Evolutionary conservation across 345 rosid genomes (phyloP).

Genomic region (Euclidium syriacum): DNA sequence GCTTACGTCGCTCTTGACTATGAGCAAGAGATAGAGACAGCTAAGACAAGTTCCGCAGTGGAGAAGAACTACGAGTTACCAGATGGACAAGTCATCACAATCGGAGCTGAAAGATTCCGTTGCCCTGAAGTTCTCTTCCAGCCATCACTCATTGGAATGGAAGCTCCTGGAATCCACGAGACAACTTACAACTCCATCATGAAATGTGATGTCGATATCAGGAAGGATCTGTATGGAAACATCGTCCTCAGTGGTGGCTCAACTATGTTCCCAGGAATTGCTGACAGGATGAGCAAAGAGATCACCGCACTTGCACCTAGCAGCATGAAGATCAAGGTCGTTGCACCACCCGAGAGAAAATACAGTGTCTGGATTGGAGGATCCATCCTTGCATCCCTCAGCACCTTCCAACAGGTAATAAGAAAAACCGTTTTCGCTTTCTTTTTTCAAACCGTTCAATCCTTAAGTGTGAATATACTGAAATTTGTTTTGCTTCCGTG

Average conservation of each 20-base stretch:
- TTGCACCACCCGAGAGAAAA: conserved; percentile 53
- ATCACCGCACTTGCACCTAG: conserved; percentile 41
- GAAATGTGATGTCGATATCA: conserved; percentile 40
- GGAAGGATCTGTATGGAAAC: conserved; percentile 47
- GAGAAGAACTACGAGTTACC: conserved; percentile 48
- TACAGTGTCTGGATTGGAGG: conserved; percentile 57
- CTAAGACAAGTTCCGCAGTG: conserved; percentile 37
- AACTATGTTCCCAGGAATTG: conserved; percentile 43
- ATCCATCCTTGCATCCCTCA: conserved; percentile 49
- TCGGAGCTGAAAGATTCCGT: conserved; percentile 43
- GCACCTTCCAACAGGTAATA: conserved; percentile 45
- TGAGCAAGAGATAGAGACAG: conserved; percentile 36
- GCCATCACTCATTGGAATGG: conserved; percentile 43
- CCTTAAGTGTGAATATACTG: not conserved
- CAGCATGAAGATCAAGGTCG: conserved; percentile 41
- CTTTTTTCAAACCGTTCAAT: not conserved
- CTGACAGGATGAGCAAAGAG: conserved; percentile 48
- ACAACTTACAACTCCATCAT: conserved; percentile 39
- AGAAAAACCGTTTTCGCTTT: not conserved
- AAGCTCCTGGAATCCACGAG: conserved; percentile 46
- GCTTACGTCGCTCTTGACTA: conserved; percentile 44
- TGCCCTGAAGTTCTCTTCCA: conserved; percentile 47
- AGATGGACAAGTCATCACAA: conserved; percentile 46
- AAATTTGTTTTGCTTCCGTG: not conserved
- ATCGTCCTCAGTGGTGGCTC: conserved; percentile 50